Evolutionary conservation across 2,329 filamentous ascomycete genomes (phyloP), one percentile per base, ranked within the genome.

Genomic region (Ascochyta pisi): DNA sequence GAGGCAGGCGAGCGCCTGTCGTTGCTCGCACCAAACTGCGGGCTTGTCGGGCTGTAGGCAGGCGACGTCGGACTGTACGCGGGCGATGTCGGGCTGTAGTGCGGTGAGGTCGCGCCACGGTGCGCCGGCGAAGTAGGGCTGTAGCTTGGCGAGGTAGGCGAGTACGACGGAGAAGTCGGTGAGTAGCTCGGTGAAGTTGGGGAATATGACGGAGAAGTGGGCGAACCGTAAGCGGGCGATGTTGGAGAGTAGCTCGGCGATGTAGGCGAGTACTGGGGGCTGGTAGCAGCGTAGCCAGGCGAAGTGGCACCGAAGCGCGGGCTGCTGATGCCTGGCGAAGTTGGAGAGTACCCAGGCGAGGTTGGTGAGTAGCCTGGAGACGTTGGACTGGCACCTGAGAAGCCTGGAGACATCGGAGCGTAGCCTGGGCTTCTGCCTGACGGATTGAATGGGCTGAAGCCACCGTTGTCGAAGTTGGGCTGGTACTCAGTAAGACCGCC

Each of bases 391-490:
- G 58, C 60, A n/a, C 65, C 66, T 27, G 73, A 86, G 47, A 75
- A 79, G 10, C 76, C 74, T 54, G 76, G 76, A 72, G 89, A 93
- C 50, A 86, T 90, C 42, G 87, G 86, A 31, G 87, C 83, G 64
- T 84, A 85, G 75, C 79, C 82, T 35, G 90, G 90, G 73, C 89
- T 92, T 63, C 86, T 82, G 58, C 84, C 77, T 56, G 52, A n/a
- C 55, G 76, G 83, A 33, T 82, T 82, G 70, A 87, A 90, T 1
- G 91, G 89, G 71, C 89, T 92, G 77, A 86, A 82, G 10, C 82
- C 82, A 63, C 84, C 82, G 50, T 80, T 76, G 55, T 82, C 83
- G 27, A 44, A 40, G 43, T 44, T 44, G 13, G 43, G 42, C 19
- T 56, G 43, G 68, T 90, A 91, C 42, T 82, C 78, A 26, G 82